Evolutionary conservation across 2,329 filamentous ascomycete genomes (phyloP), one percentile per base, ranked within the genome.

Genomic region (Gyromitra esculenta): DNA sequence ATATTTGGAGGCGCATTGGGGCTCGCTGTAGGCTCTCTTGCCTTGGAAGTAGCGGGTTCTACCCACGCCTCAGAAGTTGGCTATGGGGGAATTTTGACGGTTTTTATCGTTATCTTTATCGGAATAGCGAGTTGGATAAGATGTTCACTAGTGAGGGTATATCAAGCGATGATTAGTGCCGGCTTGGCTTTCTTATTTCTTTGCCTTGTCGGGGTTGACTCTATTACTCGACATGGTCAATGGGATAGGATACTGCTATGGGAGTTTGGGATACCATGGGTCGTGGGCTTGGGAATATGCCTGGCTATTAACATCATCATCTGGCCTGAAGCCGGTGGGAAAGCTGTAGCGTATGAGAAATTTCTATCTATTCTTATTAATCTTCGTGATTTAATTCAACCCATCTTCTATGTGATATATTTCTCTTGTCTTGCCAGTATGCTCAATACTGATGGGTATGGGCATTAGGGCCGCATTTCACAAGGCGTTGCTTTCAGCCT

Each of bases 181-280:
- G 88, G 88, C 0, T 85, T 90, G 70, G 85, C 88, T 2, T 85
- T 89, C 45, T 85, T 84, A 2, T 89, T 88, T 77, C 85, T 87
- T 2, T 87, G 85, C 63, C 82, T 89, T 31, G 86, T 87, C 3
- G 86, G 88, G 54, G 85, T 87, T 9, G 85, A 84, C 8, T 50
- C 50, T 21, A 71, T 79, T 39, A 82, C 82, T 21, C 78, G 80
- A 7, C 75, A 81, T 0, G 84, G 88, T 4, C 81, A 83, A 5
- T 89, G 88, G 87, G 64, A 74, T 52, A 64, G 45, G 25, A 73
- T 78, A 31, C 88, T 87, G 78, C 79, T 89, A 1, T 84, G 85
- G 75, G 83, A 84, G 59, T 89, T 88, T 80, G 87, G 85, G 1
- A 83, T 89, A 41, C 87, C 88, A 1, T 90, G 87, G 87, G 81